Evolutionary conservation across 176 grass and related monocot genomes (phyloP), one percentile per base, ranked within the genome.

Genomic region (Microstegium vimineum): DNA sequence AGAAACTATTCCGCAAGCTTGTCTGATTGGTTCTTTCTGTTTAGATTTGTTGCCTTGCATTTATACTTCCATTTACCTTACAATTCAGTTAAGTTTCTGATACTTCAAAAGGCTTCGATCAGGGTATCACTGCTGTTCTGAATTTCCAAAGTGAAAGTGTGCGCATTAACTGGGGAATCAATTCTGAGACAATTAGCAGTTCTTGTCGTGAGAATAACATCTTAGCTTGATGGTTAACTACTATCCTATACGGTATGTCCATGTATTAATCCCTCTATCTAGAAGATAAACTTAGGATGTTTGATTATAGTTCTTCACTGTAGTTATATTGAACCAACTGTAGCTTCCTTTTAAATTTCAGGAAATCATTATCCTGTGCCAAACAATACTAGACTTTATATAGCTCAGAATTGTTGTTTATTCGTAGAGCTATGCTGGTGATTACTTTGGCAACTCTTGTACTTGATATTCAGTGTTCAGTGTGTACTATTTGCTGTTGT

Each of bases 71-170:
- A 4, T 61, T 81, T 54, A 47, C 10, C 8, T 23, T 67, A 78
- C 30, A 36, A 34, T 85, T 6, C 47, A 74, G 27, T 85, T 74
- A 69, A 68, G 78, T 79, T 68, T 85, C 78, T 76, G 87, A 93
- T 66, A 74, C 73, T 90, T 80, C 68, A 68, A 78, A 89, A 89
- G 86, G 76, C 65, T 92, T 79, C 89, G 5, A n/a, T n/a, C 89
- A 98, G 95, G 92, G 92, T 81, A 91, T 98, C n/a, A 98, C 92
- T 84, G 92, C 89, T 93, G 89, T 97, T 85, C 78, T 97, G 56
- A 97, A 94, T 88, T 94, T 93, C 80, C 95, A 98, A 83, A 94
- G 95, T 82, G 95, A 98, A 83, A 95, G 92, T 76, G 95, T 95
- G 76, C 90, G 92, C 36, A 52, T 69, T 35, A 94, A 94, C 72